These are phyloP conservation scores for Licmophora abbreviata DNA, from an alignment of 108 stramenopile species.

Conservation along the genomic window DNA sequence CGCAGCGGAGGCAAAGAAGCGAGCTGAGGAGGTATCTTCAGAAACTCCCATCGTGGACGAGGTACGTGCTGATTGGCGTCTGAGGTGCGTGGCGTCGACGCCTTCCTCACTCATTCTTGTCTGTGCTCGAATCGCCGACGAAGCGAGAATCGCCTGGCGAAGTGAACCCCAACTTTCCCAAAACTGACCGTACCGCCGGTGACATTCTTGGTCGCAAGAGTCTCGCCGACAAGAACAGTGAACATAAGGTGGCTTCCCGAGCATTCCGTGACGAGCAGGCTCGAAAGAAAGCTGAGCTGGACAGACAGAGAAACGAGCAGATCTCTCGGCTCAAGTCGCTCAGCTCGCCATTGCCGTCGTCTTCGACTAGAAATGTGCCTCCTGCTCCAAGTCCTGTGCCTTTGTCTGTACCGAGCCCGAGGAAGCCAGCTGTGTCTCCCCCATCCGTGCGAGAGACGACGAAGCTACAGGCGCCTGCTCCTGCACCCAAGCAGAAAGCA, in stretches of 20 bases:
- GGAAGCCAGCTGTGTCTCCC: constrained; percentile 1
- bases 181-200: too few species aligned
- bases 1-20: background rate
- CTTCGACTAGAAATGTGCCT: too few species aligned
- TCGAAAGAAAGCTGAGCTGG: constrained; percentile 9
- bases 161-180: too few species aligned
- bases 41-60: constrained; percentile 18
- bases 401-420: background rate
- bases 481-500: constrained; percentile 6
- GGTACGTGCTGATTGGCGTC: too few species aligned
- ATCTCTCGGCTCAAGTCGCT: constrained; percentile 7
- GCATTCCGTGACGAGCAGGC: constrained; percentile 10
- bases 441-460: background rate
- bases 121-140: too few species aligned
- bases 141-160: too few species aligned
- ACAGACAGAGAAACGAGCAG: constrained; percentile 5
- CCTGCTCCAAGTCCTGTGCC: background rate
- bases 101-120: too few species aligned
- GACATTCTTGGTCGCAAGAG: too few species aligned
- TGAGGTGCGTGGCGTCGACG: too few species aligned
- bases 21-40: background rate
- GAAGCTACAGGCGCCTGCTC: constrained; percentile 4
- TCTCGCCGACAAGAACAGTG: too few species aligned
- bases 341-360: constrained; percentile 15
- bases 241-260: too few species aligned